These are phyloP conservation scores for Aspergillus fructus DNA, from an alignment of 2,329 filamentous ascomycete species.

Conservation along the genomic window DNA sequence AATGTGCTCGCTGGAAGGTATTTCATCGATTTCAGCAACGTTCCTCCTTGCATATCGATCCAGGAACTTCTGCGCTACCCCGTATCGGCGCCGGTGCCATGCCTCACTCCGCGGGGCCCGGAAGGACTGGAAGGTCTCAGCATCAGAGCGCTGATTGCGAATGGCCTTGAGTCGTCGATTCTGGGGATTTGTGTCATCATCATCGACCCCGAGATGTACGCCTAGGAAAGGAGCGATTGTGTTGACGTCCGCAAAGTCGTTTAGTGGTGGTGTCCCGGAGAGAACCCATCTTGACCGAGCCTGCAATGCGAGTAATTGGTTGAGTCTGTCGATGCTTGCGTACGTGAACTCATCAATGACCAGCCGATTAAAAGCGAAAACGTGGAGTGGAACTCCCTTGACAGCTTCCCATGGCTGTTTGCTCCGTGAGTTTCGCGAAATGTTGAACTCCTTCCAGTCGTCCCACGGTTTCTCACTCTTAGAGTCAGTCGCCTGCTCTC, in stretches of 20 bases:
- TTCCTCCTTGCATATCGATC: constrained; percentile 53
- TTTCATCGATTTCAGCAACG: constrained; percentile 44
- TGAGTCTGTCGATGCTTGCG: constrained; percentile 43
- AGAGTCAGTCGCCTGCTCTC: not conserved
- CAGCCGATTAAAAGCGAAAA: constrained; percentile 61
- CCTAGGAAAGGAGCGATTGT: constrained; percentile 58
- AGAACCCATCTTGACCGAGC: constrained; percentile 60
- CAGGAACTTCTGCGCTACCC: constrained; percentile 56
- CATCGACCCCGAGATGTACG: constrained; percentile 55
- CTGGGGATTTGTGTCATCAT: constrained; percentile 48
- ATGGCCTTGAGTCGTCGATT: constrained; percentile 44
- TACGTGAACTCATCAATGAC: constrained; percentile 68
- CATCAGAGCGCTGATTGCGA: constrained; percentile 33
- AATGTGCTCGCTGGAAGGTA: constrained; percentile 47
- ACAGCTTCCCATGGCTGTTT: constrained; percentile 25
- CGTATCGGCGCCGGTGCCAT: constrained; percentile 54
- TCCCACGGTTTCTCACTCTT: not conserved
- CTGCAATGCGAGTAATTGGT: constrained; percentile 46
- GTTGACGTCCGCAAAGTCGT: constrained; percentile 60
- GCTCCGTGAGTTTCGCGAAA: constrained; percentile 6
- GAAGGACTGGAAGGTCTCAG: constrained; percentile 58
- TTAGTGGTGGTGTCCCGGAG: constrained; percentile 61
- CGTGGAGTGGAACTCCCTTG: constrained; percentile 51
- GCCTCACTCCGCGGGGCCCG: constrained; percentile 49
- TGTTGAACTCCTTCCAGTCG: constrained; percentile 19